Base-by-base conservation (phyloP, 2,329 filamentous ascomycete species). In the Fusarium nygamai region DNA sequence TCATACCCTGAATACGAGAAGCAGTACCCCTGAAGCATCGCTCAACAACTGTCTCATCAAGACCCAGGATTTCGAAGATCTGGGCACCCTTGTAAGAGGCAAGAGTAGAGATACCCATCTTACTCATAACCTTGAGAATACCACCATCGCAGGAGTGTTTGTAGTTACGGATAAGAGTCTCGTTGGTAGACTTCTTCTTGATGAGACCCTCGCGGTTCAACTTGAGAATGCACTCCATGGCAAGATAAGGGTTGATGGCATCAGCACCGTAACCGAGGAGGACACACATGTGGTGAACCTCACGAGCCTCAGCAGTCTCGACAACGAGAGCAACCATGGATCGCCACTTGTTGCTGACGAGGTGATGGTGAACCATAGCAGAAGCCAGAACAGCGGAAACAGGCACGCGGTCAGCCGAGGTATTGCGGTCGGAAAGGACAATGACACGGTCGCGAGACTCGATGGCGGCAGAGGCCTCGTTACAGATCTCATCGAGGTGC, bases 241-340 rank as follows among this genome's bases (percentile, higher is more conserved):
- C 93, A 57, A 98, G 91, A 84, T 98, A 98, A 27, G 96, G 96
- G 87, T 96, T 97, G 81, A 98, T 91, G 56, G 92, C 96, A 85
- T 98, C 96, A 63, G 93, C 95, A 86, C 96, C 96, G 79, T 98
- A 98, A 62, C 96, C 96, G 69, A 98, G 90, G 48, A 98, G 89
- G n/a, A 98, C 96, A 86, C 94, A 98, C 94, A 98, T 97, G 85
- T 98, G 96, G 84, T 98, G 96, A 13, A 98, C 96, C 84, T 98
- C 96, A 85, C 96, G 94, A 78, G 96, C 96, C 83, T 98, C 96
- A 51, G 93, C 96, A 73, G 95, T 98, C 87, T 98, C 96, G 39
- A 98, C 90, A 46, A 98, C 88, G 51, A 98, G 85, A 53, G 95
- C 96, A 76, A 91, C 94, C 84, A 95, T 90, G 19, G 96, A 95